A percentile compares a stretch with the other conserved stretches of the same genome.
Evolutionary conservation across 495 filamentous ascomycete species (phyloP).

Genomic region (Aspergillus kassunensis): DNA sequence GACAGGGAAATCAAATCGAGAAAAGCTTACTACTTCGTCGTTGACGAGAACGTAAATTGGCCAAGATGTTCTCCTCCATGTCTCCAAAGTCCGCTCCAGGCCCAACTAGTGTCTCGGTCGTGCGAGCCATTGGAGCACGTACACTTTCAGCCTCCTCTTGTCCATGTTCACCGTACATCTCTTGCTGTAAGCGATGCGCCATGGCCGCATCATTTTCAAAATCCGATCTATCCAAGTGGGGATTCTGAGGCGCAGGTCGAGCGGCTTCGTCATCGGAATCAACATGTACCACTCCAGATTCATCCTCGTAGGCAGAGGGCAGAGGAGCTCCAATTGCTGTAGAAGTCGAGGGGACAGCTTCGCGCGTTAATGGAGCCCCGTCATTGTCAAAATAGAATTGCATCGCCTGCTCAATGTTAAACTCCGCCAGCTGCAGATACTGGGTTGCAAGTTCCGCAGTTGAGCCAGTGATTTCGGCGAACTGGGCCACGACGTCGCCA

Average conservation of each 20-base stretch:
- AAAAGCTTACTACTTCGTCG: conserved; percentile 40
- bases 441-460: conserved; percentile 62
- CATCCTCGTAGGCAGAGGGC: conserved; percentile 41
- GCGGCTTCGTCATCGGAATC: conserved; percentile 57
- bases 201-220: conserved; percentile 91
- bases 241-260: conserved; percentile 20
- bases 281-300: conserved; percentile 62
- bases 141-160: conserved; percentile 58
- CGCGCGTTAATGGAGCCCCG: conserved; percentile 49
- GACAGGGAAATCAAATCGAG: not conserved
- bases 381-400: conserved; percentile 84
- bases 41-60: conserved; percentile 59
- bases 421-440: conserved; percentile 78
- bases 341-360: conserved; percentile 32
- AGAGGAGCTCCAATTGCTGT: conserved; percentile 22
- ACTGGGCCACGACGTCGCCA: conserved; percentile 45
- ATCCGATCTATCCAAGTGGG: conserved; percentile 14
- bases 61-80: conserved; percentile 58
- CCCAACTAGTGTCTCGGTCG: conserved; percentile 85
- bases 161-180: conserved; percentile 65
- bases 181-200: conserved; percentile 85
- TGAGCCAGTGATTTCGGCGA: conserved; percentile 62
- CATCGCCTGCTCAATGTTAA: conserved; percentile 78
- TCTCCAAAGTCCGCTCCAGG: conserved; percentile 57
- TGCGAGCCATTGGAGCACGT: conserved; percentile 85